Evolutionary conservation across 441 rosid genomes (phyloP).

Genomic region (Capsella rubella): DNA sequence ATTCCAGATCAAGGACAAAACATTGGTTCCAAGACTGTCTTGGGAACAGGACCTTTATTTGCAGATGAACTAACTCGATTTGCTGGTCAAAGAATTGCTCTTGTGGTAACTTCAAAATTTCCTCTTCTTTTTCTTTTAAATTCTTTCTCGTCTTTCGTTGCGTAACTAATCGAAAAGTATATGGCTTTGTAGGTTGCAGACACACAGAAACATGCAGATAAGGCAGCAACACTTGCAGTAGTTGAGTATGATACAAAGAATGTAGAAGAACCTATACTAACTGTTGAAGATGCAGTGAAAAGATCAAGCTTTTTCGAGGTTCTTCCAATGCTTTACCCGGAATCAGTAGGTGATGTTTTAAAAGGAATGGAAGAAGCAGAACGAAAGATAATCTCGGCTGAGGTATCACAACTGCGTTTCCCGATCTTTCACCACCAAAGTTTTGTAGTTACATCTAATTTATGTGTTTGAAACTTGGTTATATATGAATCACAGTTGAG

Average conservation of each 20-base stretch:
- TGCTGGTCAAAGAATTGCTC: constrained; percentile 76
- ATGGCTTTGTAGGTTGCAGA: constrained; percentile 68
- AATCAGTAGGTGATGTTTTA: constrained; percentile 62
- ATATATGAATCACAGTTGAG: constrained; percentile 52
- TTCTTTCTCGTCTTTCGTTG: constrained; percentile 4
- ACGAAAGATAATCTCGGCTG: constrained; percentile 58
- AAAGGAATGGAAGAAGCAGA: constrained; percentile 89
- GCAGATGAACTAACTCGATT: constrained; percentile 65
- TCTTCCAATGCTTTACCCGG: constrained; percentile 53
- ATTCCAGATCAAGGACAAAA: constrained; percentile 73
- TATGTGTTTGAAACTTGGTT: constrained; percentile 25
- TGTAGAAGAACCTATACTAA: constrained; percentile 65
- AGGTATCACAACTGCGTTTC: constrained; percentile 51
- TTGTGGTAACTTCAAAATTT: constrained; percentile 60
- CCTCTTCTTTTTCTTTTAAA: neutral
- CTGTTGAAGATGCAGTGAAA: constrained; percentile 75
- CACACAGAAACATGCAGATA: constrained; percentile 74
- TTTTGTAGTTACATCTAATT: neutral
- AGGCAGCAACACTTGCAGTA: constrained; percentile 63
- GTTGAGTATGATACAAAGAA: constrained; percentile 63
- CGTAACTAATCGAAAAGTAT: neutral
- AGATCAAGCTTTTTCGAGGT: constrained; percentile 69
- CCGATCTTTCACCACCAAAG: neutral
- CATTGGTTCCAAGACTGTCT: constrained; percentile 53
- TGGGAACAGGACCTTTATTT: constrained; percentile 65